Conservation (phyloP, 1,284 basidiomycete genomes). For the Xerocomus subilludens region DNA sequence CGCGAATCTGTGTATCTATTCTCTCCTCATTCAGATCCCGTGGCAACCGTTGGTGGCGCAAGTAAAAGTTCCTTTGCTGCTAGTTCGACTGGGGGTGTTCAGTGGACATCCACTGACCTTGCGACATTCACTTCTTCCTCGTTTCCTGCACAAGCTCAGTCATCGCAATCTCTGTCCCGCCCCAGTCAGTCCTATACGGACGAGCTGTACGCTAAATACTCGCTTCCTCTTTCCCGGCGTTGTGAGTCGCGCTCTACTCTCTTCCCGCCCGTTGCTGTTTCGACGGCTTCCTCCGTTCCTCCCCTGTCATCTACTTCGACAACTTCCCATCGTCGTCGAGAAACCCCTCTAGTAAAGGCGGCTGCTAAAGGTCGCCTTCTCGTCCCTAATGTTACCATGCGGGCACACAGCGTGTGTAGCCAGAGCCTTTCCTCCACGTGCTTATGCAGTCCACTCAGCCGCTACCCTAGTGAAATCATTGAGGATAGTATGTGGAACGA, state of each 20-base stretch:
- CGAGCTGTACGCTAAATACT: slow-evolving; percentile 66
- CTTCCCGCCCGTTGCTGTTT: slow-evolving; percentile 52
- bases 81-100: slow-evolving; percentile 63
- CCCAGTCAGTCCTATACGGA: slow-evolving; percentile 56
- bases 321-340: slow-evolving; percentile 57
- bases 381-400: slow-evolving; percentile 72
- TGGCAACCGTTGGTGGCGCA: slow-evolving; percentile 37
- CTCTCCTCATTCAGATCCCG: slow-evolving; percentile 49
- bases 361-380: slow-evolving; percentile 73
- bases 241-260: slow-evolving; percentile 62
- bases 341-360: slow-evolving; percentile 64
- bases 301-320: slow-evolving; percentile 45
- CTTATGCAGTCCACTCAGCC: slow-evolving; percentile 49
- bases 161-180: slow-evolving; percentile 36
- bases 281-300: slow-evolving; percentile 49
- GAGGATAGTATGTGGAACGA: slow-evolving; percentile 52
- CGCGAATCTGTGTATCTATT: slow-evolving; percentile 67
- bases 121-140: slow-evolving; percentile 45
- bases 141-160: slow-evolving; percentile 35
- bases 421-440: slow-evolving; percentile 56
- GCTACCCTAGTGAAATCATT: slow-evolving; percentile 50
- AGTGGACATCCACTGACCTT: slow-evolving; percentile 59
- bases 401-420: slow-evolving; percentile 58
- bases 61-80: slow-evolving; percentile 61
- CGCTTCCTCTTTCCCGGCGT: slow-evolving; percentile 64